Evolutionary conservation across 148 eudicot genomes (phyloP), one percentile per base, ranked within the genome.

Genomic region (Pouteria glomerata): DNA sequence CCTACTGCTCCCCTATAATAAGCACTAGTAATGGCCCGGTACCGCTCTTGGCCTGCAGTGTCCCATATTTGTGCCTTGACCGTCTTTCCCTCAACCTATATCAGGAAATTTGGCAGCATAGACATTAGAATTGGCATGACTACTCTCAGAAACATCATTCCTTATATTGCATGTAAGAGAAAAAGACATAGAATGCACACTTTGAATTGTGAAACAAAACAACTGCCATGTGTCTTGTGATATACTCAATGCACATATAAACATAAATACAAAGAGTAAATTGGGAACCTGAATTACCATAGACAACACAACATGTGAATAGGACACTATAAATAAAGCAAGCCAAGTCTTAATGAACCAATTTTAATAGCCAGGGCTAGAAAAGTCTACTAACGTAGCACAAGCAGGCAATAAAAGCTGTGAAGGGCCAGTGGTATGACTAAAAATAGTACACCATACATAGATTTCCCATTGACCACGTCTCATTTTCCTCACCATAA

Each of bases 21-120:
- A 50, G 84, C 84, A 67, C 84, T 81, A 3, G 84, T 81, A 64
- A 81, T 81, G 13, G 84, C 84, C 31, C 84, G 73, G 44, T 81
- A 81, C 63, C 84, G 59, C 76, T 81, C 84, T 65, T 81, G 84
- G 10, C 84, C 81, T 39, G 84, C 84, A 51, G 84, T 81, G 52
- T 81, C 84, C 84, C 84, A 78, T 70, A 81, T 81, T 34, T 81
- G 84, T 66, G 84, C 84, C 75, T 81, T 81, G 8, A 81, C 72
- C 10, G 78, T 81, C 73, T 81, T 78, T 29, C 84, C 81, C 15
- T 81, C 84, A 48, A 81, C 78, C 84, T 81, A 62, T 61, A 27
- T 68, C 72, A 55, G 23, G 55, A 35, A 35, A 53, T 53, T 21
- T 56, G 34, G 63, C 19, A 56, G 35, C 26, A 24, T 24, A 37